Evolutionary conservation across 352 stramenopile species (phyloP).

Genomic region (Pythium coloratum): DNA sequence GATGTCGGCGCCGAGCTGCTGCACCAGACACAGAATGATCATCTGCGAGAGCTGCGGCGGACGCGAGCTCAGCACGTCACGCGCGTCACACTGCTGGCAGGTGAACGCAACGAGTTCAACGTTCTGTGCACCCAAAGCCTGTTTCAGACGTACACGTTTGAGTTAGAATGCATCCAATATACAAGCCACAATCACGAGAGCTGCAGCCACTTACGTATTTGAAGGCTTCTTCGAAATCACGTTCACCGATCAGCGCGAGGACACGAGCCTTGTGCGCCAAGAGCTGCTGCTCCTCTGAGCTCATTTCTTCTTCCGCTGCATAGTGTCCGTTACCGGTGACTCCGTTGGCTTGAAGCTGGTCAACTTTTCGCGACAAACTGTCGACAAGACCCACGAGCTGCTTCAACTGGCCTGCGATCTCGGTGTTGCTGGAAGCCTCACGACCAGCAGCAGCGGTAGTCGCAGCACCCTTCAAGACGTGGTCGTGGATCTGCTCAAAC

Average conservation of each 20-base stretch:
- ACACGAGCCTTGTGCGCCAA: conserved; percentile 62
- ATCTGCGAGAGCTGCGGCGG: conserved; percentile 82
- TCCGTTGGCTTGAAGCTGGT: conserved; percentile 36
- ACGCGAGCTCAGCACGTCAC: conserved; percentile 56
- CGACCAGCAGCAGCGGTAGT: conserved; percentile 46
- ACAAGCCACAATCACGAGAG: not conserved
- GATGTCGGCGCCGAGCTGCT: conserved; percentile 77
- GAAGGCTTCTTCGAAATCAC: conserved; percentile 81
- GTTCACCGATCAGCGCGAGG: conserved; percentile 40
- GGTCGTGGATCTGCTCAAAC: conserved; percentile 88
- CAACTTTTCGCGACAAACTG: conserved; percentile 59
- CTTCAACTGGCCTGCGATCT: conserved; percentile 59
- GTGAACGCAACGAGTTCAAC: conserved; percentile 70
- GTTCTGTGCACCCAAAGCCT: conserved; percentile 73
- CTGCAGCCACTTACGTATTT: conserved; percentile 43
- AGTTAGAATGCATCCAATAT: conserved; percentile 4
- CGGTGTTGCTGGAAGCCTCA: conserved; percentile 47
- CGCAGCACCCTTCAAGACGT: conserved; percentile 72
- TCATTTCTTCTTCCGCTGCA: conserved; percentile 21
- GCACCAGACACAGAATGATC: conserved; percentile 82
- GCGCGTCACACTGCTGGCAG: conserved; percentile 68
- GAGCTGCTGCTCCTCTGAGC: conserved; percentile 53
- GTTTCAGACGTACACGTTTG: not conserved
- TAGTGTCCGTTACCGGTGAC: conserved; percentile 32
- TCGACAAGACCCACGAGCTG: conserved; percentile 67